Evolutionary conservation across 73 alveolate species (phyloP).

Genomic region (Tetrahymena borealis): DNA sequence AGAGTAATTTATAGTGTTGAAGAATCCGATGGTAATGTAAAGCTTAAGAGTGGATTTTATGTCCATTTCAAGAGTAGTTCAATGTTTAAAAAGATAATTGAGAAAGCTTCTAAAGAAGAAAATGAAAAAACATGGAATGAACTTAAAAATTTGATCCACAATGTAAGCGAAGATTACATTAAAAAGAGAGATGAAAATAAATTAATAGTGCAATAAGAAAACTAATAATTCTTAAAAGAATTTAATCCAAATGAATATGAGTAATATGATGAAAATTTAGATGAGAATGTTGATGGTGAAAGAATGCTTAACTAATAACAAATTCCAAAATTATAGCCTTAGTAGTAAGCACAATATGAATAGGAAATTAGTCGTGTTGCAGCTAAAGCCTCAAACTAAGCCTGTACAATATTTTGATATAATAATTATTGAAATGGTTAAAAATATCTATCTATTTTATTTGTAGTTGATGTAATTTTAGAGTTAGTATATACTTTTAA

Average conservation of each 20-base stretch:
- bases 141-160: background rate
- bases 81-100: background rate
- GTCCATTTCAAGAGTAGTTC: background rate
- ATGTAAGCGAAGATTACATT: background rate
- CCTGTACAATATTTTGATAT: background rate
- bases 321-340: background rate
- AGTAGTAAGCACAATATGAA: background rate
- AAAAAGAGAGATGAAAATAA: background rate
- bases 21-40: background rate
- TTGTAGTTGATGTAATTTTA: too few species aligned
- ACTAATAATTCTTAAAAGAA: background rate
- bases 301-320: background rate
- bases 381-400: background rate
- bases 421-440: background rate
- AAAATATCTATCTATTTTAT: too few species aligned
- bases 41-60: background rate
- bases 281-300: background rate
- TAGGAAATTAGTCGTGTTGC: background rate
- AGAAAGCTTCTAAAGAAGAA: background rate
- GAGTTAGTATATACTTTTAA: too few species aligned
- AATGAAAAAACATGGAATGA: background rate
- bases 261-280: background rate
- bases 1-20: background rate
- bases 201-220: background rate
- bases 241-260: background rate